phyloP scores from a whole-genome alignment of 352 stramenopile species.

The Globisporangium polare region DNA sequence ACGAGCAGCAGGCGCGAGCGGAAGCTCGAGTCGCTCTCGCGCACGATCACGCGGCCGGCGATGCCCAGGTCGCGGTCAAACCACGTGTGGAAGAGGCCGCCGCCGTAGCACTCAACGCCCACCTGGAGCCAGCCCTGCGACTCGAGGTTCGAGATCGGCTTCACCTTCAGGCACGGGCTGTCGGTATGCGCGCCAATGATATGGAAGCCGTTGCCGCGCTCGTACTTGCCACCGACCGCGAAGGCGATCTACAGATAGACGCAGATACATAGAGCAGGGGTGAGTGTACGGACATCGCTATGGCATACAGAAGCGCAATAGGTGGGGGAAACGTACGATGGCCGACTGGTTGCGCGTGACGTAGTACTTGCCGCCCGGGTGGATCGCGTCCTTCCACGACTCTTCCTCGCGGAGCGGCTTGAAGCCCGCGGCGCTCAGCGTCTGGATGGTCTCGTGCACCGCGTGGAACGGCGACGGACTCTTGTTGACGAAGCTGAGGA shows the following conservation, averaged over 20 bases:
- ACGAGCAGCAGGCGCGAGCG: constrained; percentile 89
- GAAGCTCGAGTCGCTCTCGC: constrained; percentile 68
- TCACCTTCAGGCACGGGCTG: constrained; percentile 94
- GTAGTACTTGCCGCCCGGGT: constrained; percentile 94
- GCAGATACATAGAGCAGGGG: neutral
- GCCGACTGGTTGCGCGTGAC: constrained; percentile 96
- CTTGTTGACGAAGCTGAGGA: constrained; percentile 93
- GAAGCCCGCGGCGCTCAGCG: constrained; percentile 89
- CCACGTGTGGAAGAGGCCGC: constrained; percentile 98
- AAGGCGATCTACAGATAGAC: constrained; percentile 74
- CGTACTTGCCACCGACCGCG: constrained; percentile 90
- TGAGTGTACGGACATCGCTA: too few species aligned
- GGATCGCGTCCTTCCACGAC: constrained; percentile 52
- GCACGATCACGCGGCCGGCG: constrained; percentile 90
- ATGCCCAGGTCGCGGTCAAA: constrained; percentile 96
- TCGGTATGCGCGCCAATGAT: constrained; percentile 97
- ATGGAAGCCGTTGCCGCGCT: constrained; percentile 92
- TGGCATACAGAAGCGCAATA: neutral
- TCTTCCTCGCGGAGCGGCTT: constrained; percentile 87
- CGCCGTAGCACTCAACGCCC: constrained; percentile 79
- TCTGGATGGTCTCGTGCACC: constrained; percentile 81
- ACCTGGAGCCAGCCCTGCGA: constrained; percentile 84
- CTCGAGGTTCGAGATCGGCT: constrained; percentile 90
- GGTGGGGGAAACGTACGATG: constrained; percentile 47
- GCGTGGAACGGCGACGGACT: constrained; percentile 94